Conservation (phyloP, 1,284 basidiomycete species). For the Rhodotorula sp. region DNA sequence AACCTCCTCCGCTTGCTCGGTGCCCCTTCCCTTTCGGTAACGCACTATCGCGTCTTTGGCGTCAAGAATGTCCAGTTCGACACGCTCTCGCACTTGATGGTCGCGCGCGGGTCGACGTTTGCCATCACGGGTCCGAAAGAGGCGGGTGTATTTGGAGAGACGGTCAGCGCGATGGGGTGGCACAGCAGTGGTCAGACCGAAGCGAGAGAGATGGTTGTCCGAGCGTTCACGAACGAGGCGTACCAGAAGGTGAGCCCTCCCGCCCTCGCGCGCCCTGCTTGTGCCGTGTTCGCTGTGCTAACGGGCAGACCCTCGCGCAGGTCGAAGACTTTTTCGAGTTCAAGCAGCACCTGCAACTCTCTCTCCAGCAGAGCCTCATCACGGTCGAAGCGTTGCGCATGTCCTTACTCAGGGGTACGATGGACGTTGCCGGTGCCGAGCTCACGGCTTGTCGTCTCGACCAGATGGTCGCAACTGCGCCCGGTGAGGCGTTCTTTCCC, state of each 20-base stretch:
- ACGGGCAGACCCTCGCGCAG: conserved; percentile 49
- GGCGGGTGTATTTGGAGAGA: conserved; percentile 60
- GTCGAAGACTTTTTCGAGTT: conserved; percentile 76
- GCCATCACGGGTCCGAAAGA: conserved; percentile 54
- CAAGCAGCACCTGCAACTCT: conserved; percentile 71
- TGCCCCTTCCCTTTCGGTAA: conserved; percentile 61
- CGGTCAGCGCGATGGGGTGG: conserved; percentile 16
- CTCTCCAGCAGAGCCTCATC: conserved; percentile 71
- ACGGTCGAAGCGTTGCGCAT: conserved; percentile 77
- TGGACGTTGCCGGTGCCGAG: conserved; percentile 46
- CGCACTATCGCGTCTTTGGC: conserved; percentile 70
- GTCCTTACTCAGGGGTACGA: conserved; percentile 68
- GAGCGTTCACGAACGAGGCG: conserved; percentile 71
- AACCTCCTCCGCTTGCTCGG: conserved; percentile 75
- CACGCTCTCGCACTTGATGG: conserved; percentile 73
- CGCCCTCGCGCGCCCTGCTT: background rate
- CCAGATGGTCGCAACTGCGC: conserved; percentile 49
- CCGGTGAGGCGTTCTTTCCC: background rate
- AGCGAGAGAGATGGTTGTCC: conserved; percentile 52
- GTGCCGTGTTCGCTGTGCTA: background rate
- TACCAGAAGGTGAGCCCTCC: conserved; percentile 63
- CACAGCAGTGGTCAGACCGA: conserved; percentile 24
- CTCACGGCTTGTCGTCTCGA: conserved; percentile 58
- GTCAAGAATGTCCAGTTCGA: conserved; percentile 80
- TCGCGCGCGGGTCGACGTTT: conserved; percentile 74